Percentiles rank a stretch among this genome's conserved stretches.
These are phyloP conservation scores for Paecilomyces sp. DNA, from an alignment of 2,329 filamentous ascomycete species.

Conservation along the genomic window DNA sequence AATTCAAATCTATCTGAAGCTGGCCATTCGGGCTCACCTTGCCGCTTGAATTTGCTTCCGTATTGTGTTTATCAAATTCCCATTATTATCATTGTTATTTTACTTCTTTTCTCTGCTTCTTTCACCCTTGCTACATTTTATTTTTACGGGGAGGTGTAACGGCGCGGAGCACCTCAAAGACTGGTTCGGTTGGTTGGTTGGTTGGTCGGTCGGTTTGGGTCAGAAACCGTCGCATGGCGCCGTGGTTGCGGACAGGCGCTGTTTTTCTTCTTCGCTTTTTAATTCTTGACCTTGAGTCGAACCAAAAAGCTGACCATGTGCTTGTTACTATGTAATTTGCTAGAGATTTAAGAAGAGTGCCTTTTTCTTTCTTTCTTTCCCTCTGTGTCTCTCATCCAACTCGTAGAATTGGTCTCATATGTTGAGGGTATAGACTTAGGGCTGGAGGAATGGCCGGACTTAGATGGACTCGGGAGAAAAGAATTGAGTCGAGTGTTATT, in stretches of 20 bases:
- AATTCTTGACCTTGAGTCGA: neutral
- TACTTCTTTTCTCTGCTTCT: neutral
- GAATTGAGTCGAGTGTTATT: neutral
- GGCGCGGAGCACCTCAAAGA: conserved; percentile 18
- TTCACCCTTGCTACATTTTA: conserved; percentile 1
- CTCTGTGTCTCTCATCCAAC: neutral
- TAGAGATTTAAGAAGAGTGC: neutral
- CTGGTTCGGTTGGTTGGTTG: conserved; percentile 8
- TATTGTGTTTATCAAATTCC: neutral
- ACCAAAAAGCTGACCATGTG: neutral
- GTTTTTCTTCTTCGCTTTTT: neutral
- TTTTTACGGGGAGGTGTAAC: neutral
- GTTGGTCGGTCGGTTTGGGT: conserved; percentile 4
- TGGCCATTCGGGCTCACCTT: neutral
- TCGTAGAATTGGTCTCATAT: neutral
- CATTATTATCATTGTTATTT: neutral
- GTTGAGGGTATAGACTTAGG: neutral
- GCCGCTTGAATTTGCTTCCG: neutral
- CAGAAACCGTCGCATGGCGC: conserved; percentile 2
- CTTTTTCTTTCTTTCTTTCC: neutral
- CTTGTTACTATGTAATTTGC: neutral
- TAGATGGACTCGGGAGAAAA: neutral
- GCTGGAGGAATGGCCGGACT: neutral
- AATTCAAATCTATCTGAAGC: neutral
- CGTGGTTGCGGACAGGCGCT: neutral